Evolutionary conservation across 1,139 yeast genomes (phyloP).

Genomic region (Eremothecium gossypii): DNA sequence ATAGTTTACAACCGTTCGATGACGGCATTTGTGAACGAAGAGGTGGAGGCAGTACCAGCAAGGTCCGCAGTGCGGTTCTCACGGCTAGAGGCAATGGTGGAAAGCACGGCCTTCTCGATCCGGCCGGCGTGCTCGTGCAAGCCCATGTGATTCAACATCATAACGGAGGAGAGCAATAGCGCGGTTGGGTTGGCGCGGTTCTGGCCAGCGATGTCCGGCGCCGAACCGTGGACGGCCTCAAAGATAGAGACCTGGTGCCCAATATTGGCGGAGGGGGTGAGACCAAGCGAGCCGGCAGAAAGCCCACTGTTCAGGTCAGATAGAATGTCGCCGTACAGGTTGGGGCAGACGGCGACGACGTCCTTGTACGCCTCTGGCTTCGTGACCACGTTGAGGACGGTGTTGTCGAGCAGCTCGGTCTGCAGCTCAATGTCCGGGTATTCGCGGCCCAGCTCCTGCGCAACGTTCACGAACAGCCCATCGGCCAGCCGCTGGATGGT

Average conservation of each 20-base stretch:
- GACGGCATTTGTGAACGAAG: slow-evolving; percentile 78
- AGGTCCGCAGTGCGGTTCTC: slow-evolving; percentile 93
- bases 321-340: slow-evolving; percentile 97
- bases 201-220: slow-evolving; percentile 97
- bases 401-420: slow-evolving; percentile 89
- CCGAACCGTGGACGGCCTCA: slow-evolving; percentile 99
- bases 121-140: slow-evolving; percentile 68
- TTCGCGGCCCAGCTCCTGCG: slow-evolving; percentile 80
- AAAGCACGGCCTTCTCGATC: slow-evolving; percentile 82
- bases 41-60: slow-evolving; percentile 84
- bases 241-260: slow-evolving; percentile 96
- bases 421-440: slow-evolving; percentile 82
- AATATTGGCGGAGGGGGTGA: slow-evolving; percentile 98
- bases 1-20: slow-evolving; percentile 43
- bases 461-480: slow-evolving; percentile 90
- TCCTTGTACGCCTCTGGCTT: slow-evolving; percentile 78
- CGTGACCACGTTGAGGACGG: slow-evolving; percentile 81
- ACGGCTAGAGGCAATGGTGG: slow-evolving; percentile 90
- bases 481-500: slow-evolving; percentile 97
- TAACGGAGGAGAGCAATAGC: slow-evolving; percentile 83
- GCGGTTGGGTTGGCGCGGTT: slow-evolving; percentile 99
- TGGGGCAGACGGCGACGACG: slow-evolving; percentile 98
- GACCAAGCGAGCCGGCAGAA: slow-evolving; percentile 90
- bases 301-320: slow-evolving; percentile 95
- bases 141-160: slow-evolving; percentile 99